phyloP scores from a whole-genome alignment of 352 stramenopile genomes.

The Paralagenidium karlingii region DNA sequence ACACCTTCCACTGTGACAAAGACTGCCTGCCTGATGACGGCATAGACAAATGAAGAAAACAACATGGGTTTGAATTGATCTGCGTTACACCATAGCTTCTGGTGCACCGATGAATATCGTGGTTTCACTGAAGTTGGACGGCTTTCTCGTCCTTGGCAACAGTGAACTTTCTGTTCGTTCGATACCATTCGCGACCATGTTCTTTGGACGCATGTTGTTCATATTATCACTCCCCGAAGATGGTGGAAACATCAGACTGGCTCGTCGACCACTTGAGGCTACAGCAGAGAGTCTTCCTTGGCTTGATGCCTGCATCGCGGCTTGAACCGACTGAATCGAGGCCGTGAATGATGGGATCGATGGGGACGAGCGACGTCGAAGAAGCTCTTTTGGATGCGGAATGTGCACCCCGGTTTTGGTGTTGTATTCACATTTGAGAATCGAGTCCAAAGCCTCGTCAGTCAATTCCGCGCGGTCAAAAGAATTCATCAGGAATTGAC shows the following conservation, averaged over 20 bases:
- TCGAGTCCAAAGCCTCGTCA: conserved; percentile 62
- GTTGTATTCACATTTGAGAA: conserved; percentile 36
- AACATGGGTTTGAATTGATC: too few species aligned
- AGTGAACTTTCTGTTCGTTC: conserved; percentile 22
- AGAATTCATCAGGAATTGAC: conserved; percentile 78
- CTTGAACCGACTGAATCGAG: conserved; percentile 70
- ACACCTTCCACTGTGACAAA: too few species aligned
- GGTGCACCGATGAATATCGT: conserved; percentile 80
- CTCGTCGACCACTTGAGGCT: conserved; percentile 6
- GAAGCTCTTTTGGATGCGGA: conserved; percentile 27
- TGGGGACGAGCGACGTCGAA: conserved; percentile 64
- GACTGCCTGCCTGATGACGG: too few species aligned
- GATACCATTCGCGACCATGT: conserved; percentile 33
- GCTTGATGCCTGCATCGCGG: conserved; percentile 54
- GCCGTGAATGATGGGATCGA: conserved; percentile 81
- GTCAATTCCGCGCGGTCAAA: conserved; percentile 63
- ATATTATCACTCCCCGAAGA: conserved; percentile 8
- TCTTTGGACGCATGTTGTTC: conserved; percentile 9
- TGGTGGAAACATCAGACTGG: conserved; percentile 5
- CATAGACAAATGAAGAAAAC: too few species aligned
- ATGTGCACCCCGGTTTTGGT: conserved; percentile 25
- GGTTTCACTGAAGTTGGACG: conserved; percentile 65
- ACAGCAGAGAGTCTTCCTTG: conserved; percentile 26
- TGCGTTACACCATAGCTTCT: conserved; percentile 76
- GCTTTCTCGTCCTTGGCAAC: conserved; percentile 45